Conservation (phyloP, 2,329 filamentous ascomycete species). For the Pyrenophora seminiperda region DNA sequence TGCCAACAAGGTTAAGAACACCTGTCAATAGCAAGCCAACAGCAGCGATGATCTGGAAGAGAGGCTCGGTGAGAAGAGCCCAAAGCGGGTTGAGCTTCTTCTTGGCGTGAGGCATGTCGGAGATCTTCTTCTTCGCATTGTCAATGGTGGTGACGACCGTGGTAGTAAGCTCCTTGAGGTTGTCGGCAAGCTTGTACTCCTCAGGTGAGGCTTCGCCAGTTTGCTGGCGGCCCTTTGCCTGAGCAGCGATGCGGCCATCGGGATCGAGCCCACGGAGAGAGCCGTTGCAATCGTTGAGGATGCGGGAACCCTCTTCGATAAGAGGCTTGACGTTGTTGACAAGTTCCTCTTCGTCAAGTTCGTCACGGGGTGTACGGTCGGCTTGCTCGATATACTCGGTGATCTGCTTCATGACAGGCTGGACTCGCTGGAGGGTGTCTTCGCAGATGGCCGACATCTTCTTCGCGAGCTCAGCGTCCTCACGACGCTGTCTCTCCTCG, state of each 20-base stretch:
- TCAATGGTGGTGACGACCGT: constrained; percentile 84
- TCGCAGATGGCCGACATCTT: constrained; percentile 75
- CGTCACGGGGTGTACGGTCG: constrained; percentile 80
- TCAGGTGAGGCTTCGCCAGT: constrained; percentile 78
- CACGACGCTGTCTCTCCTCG: constrained; percentile 52
- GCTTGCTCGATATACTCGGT: constrained; percentile 80
- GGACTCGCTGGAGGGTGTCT: constrained; percentile 80
- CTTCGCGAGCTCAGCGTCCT: constrained; percentile 76
- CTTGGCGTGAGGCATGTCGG: constrained; percentile 92
- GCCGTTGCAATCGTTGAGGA: constrained; percentile 85
- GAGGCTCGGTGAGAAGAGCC: constrained; percentile 78
- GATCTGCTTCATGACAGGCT: constrained; percentile 85
- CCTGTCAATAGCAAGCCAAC: constrained; percentile 82
- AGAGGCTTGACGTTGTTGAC: constrained; percentile 86
- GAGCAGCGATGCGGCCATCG: constrained; percentile 80
- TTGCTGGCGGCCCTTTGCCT: constrained; percentile 80
- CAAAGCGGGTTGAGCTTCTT: constrained; percentile 92
- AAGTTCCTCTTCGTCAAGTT: constrained; percentile 87
- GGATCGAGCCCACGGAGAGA: constrained; percentile 86
- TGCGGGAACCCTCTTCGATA: constrained; percentile 82
- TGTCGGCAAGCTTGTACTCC: constrained; percentile 82
- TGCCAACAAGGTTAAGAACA: constrained; percentile 83
- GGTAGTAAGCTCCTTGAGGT: constrained; percentile 83
- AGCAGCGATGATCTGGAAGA: constrained; percentile 90
- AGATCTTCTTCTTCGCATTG: constrained; percentile 83